These are phyloP conservation scores for Ceratocystis lukuohia DNA, from an alignment of 2,329 filamentous ascomycete genomes.

Conservation along the genomic window DNA sequence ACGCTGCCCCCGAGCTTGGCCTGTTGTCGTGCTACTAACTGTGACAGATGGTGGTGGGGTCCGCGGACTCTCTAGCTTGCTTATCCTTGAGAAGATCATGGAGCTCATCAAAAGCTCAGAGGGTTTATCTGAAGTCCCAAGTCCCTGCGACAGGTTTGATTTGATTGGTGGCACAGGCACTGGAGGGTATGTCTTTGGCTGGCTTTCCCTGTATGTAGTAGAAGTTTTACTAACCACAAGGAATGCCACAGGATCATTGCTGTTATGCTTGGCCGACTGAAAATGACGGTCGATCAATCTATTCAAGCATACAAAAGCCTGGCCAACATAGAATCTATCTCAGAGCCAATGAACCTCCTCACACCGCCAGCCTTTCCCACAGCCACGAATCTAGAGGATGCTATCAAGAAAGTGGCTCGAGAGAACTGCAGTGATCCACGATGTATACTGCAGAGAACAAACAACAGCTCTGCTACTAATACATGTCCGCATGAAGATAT, in stretches of 20 bases:
- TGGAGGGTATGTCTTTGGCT: constrained; percentile 22
- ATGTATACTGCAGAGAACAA: not conserved
- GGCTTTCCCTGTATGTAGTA: not conserved
- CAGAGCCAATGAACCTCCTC: not conserved
- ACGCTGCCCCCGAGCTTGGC: no score
- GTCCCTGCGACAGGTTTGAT: constrained; percentile 24
- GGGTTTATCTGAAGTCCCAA: constrained; percentile 20
- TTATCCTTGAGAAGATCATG: constrained; percentile 24
- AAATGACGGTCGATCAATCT: not conserved
- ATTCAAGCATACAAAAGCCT: not conserved
- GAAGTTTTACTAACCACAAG: no score
- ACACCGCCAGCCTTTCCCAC: not conserved
- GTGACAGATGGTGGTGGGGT: constrained; percentile 22
- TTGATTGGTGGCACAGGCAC: constrained; percentile 26
- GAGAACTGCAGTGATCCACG: not conserved
- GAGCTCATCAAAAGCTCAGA: constrained; percentile 18
- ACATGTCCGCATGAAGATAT: not conserved
- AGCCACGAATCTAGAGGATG: not conserved
- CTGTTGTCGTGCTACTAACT: no score
- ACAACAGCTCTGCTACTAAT: not conserved
- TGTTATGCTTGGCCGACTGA: not conserved
- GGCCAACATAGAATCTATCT: not conserved
- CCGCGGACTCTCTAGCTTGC: constrained; percentile 24
- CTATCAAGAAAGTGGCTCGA: not conserved
- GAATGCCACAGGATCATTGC: not conserved